Conservation (phyloP, 148 eudicot species). For the Suaeda aralocaspica region DNA sequence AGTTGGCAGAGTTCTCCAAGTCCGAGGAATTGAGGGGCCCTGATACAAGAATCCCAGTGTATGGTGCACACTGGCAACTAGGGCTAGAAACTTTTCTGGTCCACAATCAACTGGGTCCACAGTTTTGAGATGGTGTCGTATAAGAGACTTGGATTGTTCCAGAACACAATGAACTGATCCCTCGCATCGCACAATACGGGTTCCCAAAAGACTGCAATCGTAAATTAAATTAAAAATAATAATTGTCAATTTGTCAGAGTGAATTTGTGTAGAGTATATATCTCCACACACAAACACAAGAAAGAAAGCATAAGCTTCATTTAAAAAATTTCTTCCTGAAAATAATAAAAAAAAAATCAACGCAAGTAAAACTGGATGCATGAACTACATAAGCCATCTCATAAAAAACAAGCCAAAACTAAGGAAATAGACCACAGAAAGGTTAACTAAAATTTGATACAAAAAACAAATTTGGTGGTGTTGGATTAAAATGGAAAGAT, state of each 20-base stretch:
- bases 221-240: background rate
- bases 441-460: too few relatives aligned
- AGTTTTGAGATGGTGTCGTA: conserved; percentile 43
- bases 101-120: conserved; percentile 37
- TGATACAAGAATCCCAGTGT: conserved; percentile 43
- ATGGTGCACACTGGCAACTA: conserved; percentile 57
- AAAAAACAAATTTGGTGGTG: too few relatives aligned
- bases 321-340: background rate
- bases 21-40: conserved; percentile 53
- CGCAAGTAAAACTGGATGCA: too few relatives aligned
- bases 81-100: conserved; percentile 53
- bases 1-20: conserved; percentile 34
- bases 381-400: too few relatives aligned
- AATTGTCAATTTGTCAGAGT: too few relatives aligned
- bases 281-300: too few relatives aligned
- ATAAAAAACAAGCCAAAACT: too few relatives aligned
- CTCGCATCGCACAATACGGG: background rate
- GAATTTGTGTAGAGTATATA: background rate
- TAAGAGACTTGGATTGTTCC: conserved; percentile 27
- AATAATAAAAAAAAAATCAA: too few relatives aligned
- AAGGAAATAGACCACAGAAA: too few relatives aligned
- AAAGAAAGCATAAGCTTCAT: too few relatives aligned
- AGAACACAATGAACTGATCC: conserved; percentile 27
- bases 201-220: conserved; percentile 10
- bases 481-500: too few relatives aligned